Conservation (phyloP, 805 yeast species). For the Scheffersomyces coipomensis region DNA sequence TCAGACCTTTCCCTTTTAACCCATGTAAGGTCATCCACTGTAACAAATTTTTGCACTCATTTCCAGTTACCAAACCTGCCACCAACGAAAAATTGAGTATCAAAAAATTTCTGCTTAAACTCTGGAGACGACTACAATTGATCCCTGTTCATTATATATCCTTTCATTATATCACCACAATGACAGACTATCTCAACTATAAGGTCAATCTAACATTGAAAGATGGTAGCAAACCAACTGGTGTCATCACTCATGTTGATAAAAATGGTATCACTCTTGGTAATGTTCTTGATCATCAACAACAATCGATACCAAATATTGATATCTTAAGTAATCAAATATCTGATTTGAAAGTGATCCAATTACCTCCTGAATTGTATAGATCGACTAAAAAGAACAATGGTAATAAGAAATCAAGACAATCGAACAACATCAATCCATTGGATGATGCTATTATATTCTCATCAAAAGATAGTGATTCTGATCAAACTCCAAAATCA, state of each 20-base stretch:
- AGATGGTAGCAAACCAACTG: conserved; percentile 35
- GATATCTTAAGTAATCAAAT: conserved; percentile 38
- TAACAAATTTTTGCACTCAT: too few relatives aligned
- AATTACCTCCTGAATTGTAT: conserved; percentile 41
- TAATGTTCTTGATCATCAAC: conserved; percentile 10
- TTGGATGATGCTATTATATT: not conserved
- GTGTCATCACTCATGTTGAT: conserved; percentile 34
- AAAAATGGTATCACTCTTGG: conserved; percentile 22
- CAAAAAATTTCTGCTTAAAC: too few relatives aligned
- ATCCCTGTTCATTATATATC: too few relatives aligned
- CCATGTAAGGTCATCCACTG: too few relatives aligned
- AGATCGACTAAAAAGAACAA: conserved; percentile 14
- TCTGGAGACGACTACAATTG: too few relatives aligned
- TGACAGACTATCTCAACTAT: conserved; percentile 42
- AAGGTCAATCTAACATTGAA: conserved; percentile 37
- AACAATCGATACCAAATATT: conserved; percentile 12
- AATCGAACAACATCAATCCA: conserved; percentile 1
- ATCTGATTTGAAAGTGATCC: conserved; percentile 55
- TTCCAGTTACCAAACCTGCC: too few relatives aligned
- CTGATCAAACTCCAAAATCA: conserved; percentile 15
- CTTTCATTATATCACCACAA: conserved; percentile 12
- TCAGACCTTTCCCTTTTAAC: too few relatives aligned
- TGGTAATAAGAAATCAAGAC: conserved; percentile 12
- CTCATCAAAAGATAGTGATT: conserved; percentile 27
- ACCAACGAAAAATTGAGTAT: too few relatives aligned